A percentile compares a stretch with the other conserved stretches of the same genome.
Evolutionary conservation across 768 basidiomycete species (phyloP).

Genomic region (Porphyrellus cyaneotinctus): DNA sequence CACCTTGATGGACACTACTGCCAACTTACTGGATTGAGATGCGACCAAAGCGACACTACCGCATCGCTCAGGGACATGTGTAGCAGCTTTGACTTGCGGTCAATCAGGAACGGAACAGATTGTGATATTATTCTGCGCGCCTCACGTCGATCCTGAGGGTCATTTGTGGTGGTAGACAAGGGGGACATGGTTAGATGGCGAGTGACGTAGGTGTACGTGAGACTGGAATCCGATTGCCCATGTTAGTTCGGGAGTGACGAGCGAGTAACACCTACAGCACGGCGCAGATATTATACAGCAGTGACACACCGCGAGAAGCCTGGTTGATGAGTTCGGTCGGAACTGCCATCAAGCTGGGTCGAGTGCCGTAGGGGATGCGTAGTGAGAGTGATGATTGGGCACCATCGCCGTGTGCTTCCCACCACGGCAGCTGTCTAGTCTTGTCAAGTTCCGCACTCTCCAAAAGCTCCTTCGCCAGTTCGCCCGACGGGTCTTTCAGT

Average conservation of each 20-base stretch:
- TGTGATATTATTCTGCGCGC: constrained; percentile 46
- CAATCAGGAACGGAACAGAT: constrained; percentile 61
- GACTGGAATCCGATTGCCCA: constrained; percentile 34
- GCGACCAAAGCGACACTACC: constrained; percentile 65
- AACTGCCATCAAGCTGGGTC: constrained; percentile 44
- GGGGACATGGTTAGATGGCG: constrained; percentile 60
- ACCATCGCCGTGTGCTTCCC: constrained; percentile 42
- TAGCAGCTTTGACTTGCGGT: constrained; percentile 54
- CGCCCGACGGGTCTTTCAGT: constrained; percentile 59
- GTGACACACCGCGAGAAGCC: constrained; percentile 34
- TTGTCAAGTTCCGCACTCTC: constrained; percentile 51
- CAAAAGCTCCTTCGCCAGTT: constrained; percentile 56
- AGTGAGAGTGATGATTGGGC: not conserved
- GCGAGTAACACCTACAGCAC: constrained; percentile 49
- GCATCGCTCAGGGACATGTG: constrained; percentile 48
- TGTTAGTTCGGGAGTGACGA: not conserved
- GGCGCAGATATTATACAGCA: constrained; percentile 68
- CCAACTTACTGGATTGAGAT: constrained; percentile 40
- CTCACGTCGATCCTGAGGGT: constrained; percentile 43
- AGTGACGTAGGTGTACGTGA: constrained; percentile 65
- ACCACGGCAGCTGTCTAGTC: constrained; percentile 66
- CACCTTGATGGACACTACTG: not conserved
- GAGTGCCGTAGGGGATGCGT: constrained; percentile 30
- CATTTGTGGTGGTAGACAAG: constrained; percentile 40
- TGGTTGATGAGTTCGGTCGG: constrained; percentile 44